Evolutionary conservation across 352 stramenopile species (phyloP).

Genomic region (Globisporangium spiculum): DNA sequence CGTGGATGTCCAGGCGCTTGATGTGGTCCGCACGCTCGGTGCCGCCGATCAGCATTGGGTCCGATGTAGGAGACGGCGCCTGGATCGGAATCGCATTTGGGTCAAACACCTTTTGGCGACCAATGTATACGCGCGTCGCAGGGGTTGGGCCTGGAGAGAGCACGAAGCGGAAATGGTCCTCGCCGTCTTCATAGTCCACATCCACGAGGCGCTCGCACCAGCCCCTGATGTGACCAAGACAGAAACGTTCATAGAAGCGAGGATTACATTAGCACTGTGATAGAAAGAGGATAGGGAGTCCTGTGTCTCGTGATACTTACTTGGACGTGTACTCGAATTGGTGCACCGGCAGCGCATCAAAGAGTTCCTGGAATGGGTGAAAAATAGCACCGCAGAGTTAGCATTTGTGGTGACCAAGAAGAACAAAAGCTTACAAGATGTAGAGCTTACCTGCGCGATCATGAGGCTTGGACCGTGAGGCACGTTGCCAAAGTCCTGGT

Average conservation of each 20-base stretch:
- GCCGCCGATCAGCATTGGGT: not conserved
- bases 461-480: constrained; percentile 83
- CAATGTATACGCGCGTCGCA: constrained; percentile 88
- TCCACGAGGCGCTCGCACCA: constrained; percentile 96
- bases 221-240: constrained; percentile 13
- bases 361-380: constrained; percentile 69
- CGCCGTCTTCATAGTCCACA: constrained; percentile 76
- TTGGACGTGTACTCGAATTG: constrained; percentile 93
- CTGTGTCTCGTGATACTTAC: constrained; percentile 3
- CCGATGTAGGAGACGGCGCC: constrained; percentile 18
- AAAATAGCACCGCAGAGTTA: not conserved
- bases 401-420: not conserved
- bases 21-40: constrained; percentile 22
- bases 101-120: constrained; percentile 77
- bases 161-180: constrained; percentile 92
- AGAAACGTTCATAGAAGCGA: not conserved
- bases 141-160: constrained; percentile 90
- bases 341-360: constrained; percentile 94
- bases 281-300: not conserved
- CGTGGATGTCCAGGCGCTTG: constrained; percentile 53
- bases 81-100: constrained; percentile 29
- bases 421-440: not conserved
- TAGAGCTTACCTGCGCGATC: constrained; percentile 63
- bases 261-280: not conserved
- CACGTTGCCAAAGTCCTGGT: constrained; percentile 81